Evolutionary conservation across 148 eudicot species (phyloP), one percentile per base, ranked within the genome.

Genomic region (Suaeda aralocaspica): DNA sequence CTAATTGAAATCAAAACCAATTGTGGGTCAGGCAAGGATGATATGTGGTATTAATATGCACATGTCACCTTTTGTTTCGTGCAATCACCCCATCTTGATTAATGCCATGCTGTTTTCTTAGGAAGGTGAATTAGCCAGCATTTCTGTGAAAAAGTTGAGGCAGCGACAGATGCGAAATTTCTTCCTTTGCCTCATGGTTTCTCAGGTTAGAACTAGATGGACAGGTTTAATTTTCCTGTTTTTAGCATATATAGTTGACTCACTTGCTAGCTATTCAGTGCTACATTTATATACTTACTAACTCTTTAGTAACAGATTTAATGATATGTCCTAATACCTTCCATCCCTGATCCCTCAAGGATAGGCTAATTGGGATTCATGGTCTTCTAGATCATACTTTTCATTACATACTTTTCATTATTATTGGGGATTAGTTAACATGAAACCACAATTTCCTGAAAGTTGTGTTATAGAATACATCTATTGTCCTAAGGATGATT

Each of bases 131-230:
- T 86, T 87, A 67, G 90, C 80, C 42, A 82, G 91, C 77, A 72
- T 84, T 63, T 77, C 84, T 30, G 97, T 94, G 79, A 87, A 87
- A 83, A 86, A 81, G 78, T 70, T 94, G 81, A 84, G 99, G 74
- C 80, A 74, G 78, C 88, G 99, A 62, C 99, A 94, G 76, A 94
- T 91, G 92, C 81, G 89, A 42, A 94, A 94, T 74, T 88, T 91
- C 70, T 80, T 89, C 64, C 75, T 91, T 55, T 89, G 96, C 77
- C 93, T 94, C 76, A 83, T 94, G 92, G 99, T 94, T 74, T 94
- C 99, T 59, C 99, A 94, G 78, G 99, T 94, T 36, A 36, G 41
- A 36, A 36, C 8, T 36, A 3, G 41, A 36, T 8, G 41, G 41
- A 36, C 8, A 8, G 8, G 8, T 8, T 36, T 36, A 36, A 36